Base-by-base conservation (phyloP, 257 asterid species). In the Scutellaria barbata region DNA sequence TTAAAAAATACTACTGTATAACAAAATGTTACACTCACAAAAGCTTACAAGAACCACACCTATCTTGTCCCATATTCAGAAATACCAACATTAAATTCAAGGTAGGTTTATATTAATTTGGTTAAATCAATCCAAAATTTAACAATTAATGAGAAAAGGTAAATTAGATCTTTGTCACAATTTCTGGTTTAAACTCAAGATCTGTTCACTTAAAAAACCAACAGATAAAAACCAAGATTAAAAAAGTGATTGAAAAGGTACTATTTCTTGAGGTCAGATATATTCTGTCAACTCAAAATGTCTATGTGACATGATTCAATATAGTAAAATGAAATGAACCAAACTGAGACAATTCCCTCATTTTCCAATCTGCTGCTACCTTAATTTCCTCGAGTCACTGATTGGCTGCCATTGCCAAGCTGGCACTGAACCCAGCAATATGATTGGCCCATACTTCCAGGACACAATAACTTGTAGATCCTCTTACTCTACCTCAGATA, bases 331-430 rank as follows among this genome's bases (percentile, higher is more conserved):
- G 48, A 77, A 69, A 69, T 42, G 68, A 62, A 62, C 60, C 43
- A 42, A 16, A 35, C 72, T 51, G 77, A 72, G 75, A 68, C 45
- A 74, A 65, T 68, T 13, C 80, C 76, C 52, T 9, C 57, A 17
- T 68, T 76, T 77, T 76, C 78, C 53, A 77, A 55, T 81, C 82
- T 71, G 63, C 82, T 80, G 72, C 80, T 41, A 85, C 97, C 98
- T 89, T 94, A 94, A 86, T 83, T 85, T 89, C 87, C 65, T 83
- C 98, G 96, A 94, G 83, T 42, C 76, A 81, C 80, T 85, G 92
- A 86, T 83, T 90, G 95, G 96, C 84, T 85, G 87, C 82, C 62
- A 66, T 70, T 76, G 82, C 84, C 86, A 41, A 74, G 80, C 79
- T 85, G 88, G 83, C 87, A 73, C 83, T 66, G 58, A 71, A 73